Evolutionary conservation across 2,329 filamentous ascomycete genomes (phyloP), one percentile per base, ranked within the genome.

Genomic region (Botrytis cinerea): DNA sequence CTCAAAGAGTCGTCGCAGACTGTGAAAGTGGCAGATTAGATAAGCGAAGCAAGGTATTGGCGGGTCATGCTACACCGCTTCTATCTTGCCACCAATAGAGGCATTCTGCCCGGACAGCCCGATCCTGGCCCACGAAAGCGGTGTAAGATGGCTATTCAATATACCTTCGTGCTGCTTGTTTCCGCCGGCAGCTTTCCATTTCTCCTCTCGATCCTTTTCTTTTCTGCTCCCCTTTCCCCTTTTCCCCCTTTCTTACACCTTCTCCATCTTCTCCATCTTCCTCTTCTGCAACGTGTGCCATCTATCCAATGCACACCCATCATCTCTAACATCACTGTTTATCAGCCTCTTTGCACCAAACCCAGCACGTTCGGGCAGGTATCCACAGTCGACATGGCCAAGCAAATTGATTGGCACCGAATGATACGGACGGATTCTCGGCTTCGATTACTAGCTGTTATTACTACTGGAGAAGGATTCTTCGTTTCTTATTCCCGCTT

Each of bases 351-450:
- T 18, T 4, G 12, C 5, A 25, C 10, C 25, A 51, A 51, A 14
- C 25, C 48, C 25, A n/a, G 48, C 5, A 5, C 51, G 18, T 57
- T 57, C 51, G 28, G 20, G 46, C 22, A 54, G 28, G 46, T 67
- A 54, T 54, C 64, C 64, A 67, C 35, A 67, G 25, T 68, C 46
- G 14, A 68, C 38, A 35, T 40, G 32, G 35, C 35, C 35, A 28
- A 54, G 64, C 9, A 54, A 20, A 54, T 20, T 20, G 64, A 54
- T 40, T 68, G 64, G 64, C 43, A 35, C 16, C 20, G 25, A 54
- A 54, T 9, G 22, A 28, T 12, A 54, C 16, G 9, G 16, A 28
- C 64, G 64, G 46, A 40, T 54, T 16, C 16, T 67, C 32, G 63
- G 45, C 63, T 38, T 51, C 32, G 51, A 51, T 25, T 38, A 9